phyloP scores from a whole-genome alignment of 2,329 filamentous ascomycete genomes.

The Juglanconis oblonga region DNA sequence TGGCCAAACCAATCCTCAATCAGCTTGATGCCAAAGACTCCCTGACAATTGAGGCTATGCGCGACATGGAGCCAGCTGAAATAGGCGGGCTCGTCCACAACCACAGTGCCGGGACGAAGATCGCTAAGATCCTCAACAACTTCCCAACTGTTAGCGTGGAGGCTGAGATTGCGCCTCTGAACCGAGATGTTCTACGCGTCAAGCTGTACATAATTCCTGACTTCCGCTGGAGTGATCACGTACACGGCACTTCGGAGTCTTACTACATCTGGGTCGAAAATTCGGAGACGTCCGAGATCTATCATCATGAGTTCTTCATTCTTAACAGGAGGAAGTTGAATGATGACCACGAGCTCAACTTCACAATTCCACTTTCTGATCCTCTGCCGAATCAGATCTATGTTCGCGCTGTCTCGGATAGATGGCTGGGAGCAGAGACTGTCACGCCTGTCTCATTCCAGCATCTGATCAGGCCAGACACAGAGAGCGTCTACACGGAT shows the following conservation, averaged over 20 bases:
- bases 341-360: slow-evolving; percentile 96
- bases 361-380: slow-evolving; percentile 92
- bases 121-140: slow-evolving; percentile 78
- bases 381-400: slow-evolving; percentile 95
- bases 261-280: slow-evolving; percentile 99
- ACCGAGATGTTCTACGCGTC: slow-evolving; percentile 91
- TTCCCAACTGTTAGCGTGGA: slow-evolving; percentile 92
- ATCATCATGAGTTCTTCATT: slow-evolving; percentile 96
- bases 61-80: slow-evolving; percentile 90
- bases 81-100: slow-evolving; percentile 92
- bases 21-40: slow-evolving; percentile 80
- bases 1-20: slow-evolving; percentile 77
- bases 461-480: slow-evolving; percentile 94
- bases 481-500: slow-evolving; percentile 95
- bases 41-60: slow-evolving; percentile 74
- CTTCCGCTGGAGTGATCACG: slow-evolving; percentile 89
- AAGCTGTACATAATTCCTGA: slow-evolving; percentile 83
- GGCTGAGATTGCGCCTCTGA: slow-evolving; percentile 91
- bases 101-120: slow-evolving; percentile 76
- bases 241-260: slow-evolving; percentile 91
- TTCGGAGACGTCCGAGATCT: slow-evolving; percentile 95
- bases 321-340: slow-evolving; percentile 84
- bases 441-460: slow-evolving; percentile 96
- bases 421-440: slow-evolving; percentile 95
- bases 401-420: slow-evolving; percentile 87